These are phyloP conservation scores for Chytriomyces hyalinus DNA, from an alignment of 192 early-diverging fungal species.

Conservation along the genomic window DNA sequence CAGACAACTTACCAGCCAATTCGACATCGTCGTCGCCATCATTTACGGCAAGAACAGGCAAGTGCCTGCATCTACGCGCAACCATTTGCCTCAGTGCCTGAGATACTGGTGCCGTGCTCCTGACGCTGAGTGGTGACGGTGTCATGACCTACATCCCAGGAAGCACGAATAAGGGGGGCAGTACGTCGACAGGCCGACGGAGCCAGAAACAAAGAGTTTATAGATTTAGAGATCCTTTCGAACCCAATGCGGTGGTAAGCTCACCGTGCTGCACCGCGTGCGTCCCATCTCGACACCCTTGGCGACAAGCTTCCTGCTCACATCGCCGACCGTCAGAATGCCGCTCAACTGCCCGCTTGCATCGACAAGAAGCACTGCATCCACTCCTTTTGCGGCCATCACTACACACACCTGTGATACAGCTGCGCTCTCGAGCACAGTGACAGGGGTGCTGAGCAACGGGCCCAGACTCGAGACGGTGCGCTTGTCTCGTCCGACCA, in stretches of 20 bases:
- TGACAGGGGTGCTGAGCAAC: conserved; percentile 22
- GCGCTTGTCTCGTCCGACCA: neutral
- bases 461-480: conserved; percentile 18
- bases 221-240: neutral
- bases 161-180: no score
- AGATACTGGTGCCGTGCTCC: conserved; percentile 11
- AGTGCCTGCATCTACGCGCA: conserved; percentile 51
- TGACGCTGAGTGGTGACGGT: conserved; percentile 34
- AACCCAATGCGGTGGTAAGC: neutral
- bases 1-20: conserved; percentile 44
- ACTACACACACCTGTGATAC: conserved; percentile 30
- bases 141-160: conserved; percentile 84
- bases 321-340: conserved; percentile 97
- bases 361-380: conserved; percentile 93
- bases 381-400: conserved; percentile 96
- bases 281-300: conserved; percentile 52
- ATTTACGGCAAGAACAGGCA: conserved; percentile 46
- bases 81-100: conserved; percentile 33
- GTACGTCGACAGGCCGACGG: no score
- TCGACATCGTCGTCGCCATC: conserved; percentile 41
- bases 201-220: conserved; percentile 31
- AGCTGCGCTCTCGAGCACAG: conserved; percentile 26
- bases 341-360: conserved; percentile 57
- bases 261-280: conserved; percentile 35
- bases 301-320: conserved; percentile 92